Conservation (phyloP, 2,329 filamentous ascomycete species). For the Colletotrichum scovillei region DNA sequence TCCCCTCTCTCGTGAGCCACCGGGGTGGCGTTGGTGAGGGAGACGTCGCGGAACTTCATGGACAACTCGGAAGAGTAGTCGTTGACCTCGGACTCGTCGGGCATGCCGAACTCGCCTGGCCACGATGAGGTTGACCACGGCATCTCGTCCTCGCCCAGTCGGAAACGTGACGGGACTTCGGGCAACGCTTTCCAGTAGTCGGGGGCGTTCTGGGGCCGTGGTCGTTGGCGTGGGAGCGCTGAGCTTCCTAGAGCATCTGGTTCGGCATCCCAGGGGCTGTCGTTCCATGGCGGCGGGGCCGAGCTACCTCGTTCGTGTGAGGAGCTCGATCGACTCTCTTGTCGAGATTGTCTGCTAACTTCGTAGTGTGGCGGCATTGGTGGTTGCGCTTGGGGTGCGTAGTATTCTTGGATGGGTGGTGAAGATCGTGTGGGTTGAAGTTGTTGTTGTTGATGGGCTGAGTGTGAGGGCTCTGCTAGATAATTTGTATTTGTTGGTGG, state of each 20-base stretch:
- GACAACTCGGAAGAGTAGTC: constrained; percentile 31
- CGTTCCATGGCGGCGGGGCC: constrained; percentile 59
- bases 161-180: constrained; percentile 49
- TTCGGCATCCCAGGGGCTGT: constrained; percentile 59
- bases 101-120: constrained; percentile 40
- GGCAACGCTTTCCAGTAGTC: constrained; percentile 57
- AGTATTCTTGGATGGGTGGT: constrained; percentile 36
- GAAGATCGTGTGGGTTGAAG: constrained; percentile 22
- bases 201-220: constrained; percentile 32
- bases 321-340: constrained; percentile 37
- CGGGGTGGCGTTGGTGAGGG: background rate
- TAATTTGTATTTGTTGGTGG: constrained; percentile 59
- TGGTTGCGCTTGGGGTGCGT: constrained; percentile 29
- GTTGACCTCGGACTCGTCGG: constrained; percentile 17
- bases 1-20: constrained; percentile 7
- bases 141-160: constrained; percentile 59
- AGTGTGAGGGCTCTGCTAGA: constrained; percentile 39
- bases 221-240: constrained; percentile 40
- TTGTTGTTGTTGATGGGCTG: constrained; percentile 29
- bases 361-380: constrained; percentile 31
- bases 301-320: constrained; percentile 60
- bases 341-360: constrained; percentile 28
- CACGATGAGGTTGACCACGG: constrained; percentile 57
- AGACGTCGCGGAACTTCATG: constrained; percentile 32
- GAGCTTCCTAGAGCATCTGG: constrained; percentile 43